Evolutionary conservation across 306 rosid genomes (phyloP), one percentile per base, ranked within the genome.

Genomic region (Lathyrus oleraceus): DNA sequence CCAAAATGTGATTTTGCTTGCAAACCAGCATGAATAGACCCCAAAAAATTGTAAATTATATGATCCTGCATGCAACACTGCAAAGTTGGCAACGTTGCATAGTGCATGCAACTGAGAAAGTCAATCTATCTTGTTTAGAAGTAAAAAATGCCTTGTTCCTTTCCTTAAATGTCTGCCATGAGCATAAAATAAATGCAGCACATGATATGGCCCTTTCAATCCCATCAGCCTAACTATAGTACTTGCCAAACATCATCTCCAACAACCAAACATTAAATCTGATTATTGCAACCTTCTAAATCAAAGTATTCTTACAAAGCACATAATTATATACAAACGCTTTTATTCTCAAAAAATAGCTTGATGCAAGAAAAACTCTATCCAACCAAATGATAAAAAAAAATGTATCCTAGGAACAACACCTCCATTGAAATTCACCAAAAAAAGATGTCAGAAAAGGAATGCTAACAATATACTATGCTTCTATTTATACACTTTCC

Each of bases 131-230:
- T 15, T 0, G 3, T 7, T 45, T n/a, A 45, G 52, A 45, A 14
- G 52, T 45, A n/a, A 45, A 45, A 45, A 45, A 6, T 45, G 53
- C 53, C 53, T 19, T n/a, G 14, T 43, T 64, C 38, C 56, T 25
- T 25, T 70, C 14, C 66, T 57, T 42, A 11, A 5, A 12, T 13
- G 15, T 11, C 4, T 8, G 30, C 44, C 56, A 54, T 69, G 28
- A 39, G 36, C 19, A 43, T 65, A 65, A 64, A 42, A 8, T 11
- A 5, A 35, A 57, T 10, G 30, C 27, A 42, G 38, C 8, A n/a
- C 32, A 14, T 70, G 19, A 30, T 43, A 10, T 47, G 25, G n/a
- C 16, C 57, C 75, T 56, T 44, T 57, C 57, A n/a, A 57, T 15
- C 4, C 43, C 65, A n/a, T 70, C 39, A 25, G 16, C 43, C 47